Percentiles rank a stretch among this genome's conserved stretches.
Evolutionary conservation across 805 yeast genomes (phyloP).

Genomic region (Saccharomycopsis sp.): DNA sequence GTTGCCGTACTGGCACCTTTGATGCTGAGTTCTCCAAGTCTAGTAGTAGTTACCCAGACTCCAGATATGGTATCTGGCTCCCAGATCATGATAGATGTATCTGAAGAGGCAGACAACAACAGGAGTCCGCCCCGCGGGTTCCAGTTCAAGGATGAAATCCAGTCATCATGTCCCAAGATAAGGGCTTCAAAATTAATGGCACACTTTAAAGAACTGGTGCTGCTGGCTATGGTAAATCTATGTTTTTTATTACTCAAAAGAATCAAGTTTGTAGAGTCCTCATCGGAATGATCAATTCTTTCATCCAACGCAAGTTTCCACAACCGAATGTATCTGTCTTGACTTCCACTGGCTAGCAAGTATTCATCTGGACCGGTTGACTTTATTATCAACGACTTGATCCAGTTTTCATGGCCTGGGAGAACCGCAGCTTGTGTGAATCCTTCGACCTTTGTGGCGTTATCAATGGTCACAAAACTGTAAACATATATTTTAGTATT

Average conservation of each 20-base stretch:
- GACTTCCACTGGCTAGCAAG: constrained; percentile 82
- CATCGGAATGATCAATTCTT: constrained; percentile 37
- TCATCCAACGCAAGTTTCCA: constrained; percentile 72
- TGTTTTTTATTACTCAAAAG: constrained; percentile 69
- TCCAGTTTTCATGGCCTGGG: constrained; percentile 96
- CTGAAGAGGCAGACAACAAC: constrained; percentile 83
- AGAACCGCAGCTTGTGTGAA: constrained; percentile 45
- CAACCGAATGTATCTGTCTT: constrained; percentile 83
- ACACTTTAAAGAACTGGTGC: constrained; percentile 29
- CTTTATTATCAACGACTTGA: constrained; percentile 63
- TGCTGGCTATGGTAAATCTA: constrained; percentile 38
- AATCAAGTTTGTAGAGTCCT: constrained; percentile 44
- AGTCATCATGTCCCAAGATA: constrained; percentile 96
- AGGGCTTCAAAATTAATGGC: constrained; percentile 83
- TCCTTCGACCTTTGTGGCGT: neutral
- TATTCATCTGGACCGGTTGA: constrained; percentile 39
- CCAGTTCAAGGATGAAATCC: constrained; percentile 88
- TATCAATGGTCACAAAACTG: constrained; percentile 31
- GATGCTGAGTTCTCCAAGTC: constrained; percentile 88
- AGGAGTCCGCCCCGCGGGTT: constrained; percentile 47
- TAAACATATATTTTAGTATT: constrained; percentile 47
- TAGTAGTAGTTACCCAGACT: constrained; percentile 74
- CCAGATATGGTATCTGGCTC: constrained; percentile 81
- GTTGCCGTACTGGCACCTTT: constrained; percentile 99
- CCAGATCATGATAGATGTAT: constrained; percentile 92